Evolutionary conservation across 768 basidiomycete genomes (phyloP).

Genomic region (Lactarius indigo): DNA sequence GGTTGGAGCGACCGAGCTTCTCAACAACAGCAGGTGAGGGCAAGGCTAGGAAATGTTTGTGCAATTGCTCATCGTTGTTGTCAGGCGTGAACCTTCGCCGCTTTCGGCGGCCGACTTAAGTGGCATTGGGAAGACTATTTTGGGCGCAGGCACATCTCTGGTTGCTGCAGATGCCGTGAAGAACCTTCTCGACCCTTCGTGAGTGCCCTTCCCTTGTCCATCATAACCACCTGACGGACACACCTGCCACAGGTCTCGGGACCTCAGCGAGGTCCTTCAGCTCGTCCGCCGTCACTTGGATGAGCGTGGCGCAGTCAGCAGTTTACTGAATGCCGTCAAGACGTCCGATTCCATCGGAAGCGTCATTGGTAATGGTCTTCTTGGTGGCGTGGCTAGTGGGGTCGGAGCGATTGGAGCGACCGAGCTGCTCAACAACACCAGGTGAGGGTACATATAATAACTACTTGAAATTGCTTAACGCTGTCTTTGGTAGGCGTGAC

Average conservation of each 20-base stretch:
- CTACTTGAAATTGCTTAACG: background rate
- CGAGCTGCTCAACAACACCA: background rate
- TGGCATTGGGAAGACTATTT: too few species aligned
- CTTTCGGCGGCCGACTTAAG: too few species aligned
- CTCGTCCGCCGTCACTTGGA: too few species aligned
- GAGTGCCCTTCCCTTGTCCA: too few species aligned
- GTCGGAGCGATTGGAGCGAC: background rate
- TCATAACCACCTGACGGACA: too few species aligned
- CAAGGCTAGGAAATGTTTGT: background rate
- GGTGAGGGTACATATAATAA: background rate
- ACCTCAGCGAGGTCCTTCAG: too few species aligned
- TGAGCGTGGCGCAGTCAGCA: background rate
- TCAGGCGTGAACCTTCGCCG: background rate
- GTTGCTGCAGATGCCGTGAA: too few species aligned
- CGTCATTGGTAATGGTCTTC: background rate
- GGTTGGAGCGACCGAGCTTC: background rate
- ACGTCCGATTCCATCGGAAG: background rate
- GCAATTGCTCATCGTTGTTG: background rate
- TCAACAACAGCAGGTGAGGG: background rate
- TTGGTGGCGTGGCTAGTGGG: background rate
- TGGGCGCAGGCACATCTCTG: too few species aligned
- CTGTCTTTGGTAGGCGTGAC: background rate
- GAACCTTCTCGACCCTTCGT: background rate
- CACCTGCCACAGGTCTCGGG: too few species aligned
- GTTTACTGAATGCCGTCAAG: background rate